phyloP scores from a whole-genome alignment of 176 grass and related monocot genomes.

The Pontederia crassipes region DNA sequence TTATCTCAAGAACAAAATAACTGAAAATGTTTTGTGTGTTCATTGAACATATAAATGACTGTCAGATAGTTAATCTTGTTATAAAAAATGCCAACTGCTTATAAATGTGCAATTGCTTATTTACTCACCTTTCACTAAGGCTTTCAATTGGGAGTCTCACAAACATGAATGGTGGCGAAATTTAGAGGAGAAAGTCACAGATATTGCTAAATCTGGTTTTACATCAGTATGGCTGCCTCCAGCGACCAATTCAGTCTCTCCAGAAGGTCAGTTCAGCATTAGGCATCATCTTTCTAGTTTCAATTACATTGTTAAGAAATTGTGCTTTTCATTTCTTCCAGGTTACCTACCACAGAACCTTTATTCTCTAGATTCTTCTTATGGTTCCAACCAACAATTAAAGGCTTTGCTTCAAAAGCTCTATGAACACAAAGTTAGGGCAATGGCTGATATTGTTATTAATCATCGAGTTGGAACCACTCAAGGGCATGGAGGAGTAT shows the following conservation, averaged over 20 bases:
- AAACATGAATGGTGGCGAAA: conserved; percentile 78
- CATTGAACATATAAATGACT: background rate
- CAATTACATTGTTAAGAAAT: background rate
- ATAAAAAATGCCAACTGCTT: background rate
- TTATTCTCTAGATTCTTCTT: conserved; percentile 84
- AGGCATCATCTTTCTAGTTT: conserved; percentile 7
- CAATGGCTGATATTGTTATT: conserved; percentile 94
- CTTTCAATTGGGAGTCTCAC: conserved; percentile 97
- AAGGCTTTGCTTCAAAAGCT: conserved; percentile 56
- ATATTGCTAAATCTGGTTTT: conserved; percentile 74
- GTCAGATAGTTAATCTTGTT: background rate
- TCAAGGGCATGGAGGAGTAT: conserved; percentile 56
- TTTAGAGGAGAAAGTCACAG: conserved; percentile 55
- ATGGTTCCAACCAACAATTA: conserved; percentile 61
- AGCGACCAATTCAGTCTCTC: conserved; percentile 62
- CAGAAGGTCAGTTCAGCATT: conserved; percentile 36
- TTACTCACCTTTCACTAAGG: conserved; percentile 21
- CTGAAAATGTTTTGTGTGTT: too few relatives aligned
- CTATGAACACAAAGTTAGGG: conserved; percentile 63
- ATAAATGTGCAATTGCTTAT: background rate
- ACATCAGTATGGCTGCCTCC: conserved; percentile 85
- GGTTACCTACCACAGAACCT: conserved; percentile 90
- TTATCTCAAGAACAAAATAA: too few relatives aligned
- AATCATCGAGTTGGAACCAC: conserved; percentile 94
- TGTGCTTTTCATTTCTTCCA: conserved; percentile 19